A percentile compares a stretch with the other conserved stretches of the same genome.
Conservation (phyloP, 2,329 filamentous ascomycete genomes). For the Penicillium frequentans region DNA sequence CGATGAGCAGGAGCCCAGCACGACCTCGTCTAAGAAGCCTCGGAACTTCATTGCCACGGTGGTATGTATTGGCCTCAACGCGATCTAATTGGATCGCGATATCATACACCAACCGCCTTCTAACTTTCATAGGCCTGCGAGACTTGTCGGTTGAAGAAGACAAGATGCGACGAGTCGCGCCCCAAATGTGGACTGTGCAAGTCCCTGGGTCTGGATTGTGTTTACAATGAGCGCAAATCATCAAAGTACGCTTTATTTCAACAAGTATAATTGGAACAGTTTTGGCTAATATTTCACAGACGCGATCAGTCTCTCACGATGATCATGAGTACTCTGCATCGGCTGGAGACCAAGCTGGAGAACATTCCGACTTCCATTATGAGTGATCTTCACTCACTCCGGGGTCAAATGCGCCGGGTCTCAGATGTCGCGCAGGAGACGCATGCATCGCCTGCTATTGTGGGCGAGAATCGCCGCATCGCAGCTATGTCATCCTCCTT, state of each 20-base stretch:
- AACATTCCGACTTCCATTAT: slow-evolving; percentile 40
- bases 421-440: slow-evolving; percentile 16
- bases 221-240: slow-evolving; percentile 54
- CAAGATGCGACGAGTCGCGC: slow-evolving; percentile 56
- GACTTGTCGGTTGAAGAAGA: slow-evolving; percentile 55
- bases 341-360: slow-evolving; percentile 55
- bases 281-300: slow-evolving; percentile 25
- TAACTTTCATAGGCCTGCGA: slow-evolving; percentile 49
- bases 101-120: neutral
- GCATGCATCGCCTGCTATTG: slow-evolving; percentile 16
- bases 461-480: slow-evolving; percentile 6
- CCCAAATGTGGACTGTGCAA: slow-evolving; percentile 55
- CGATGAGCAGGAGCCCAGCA: slow-evolving; percentile 28
- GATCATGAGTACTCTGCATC: slow-evolving; percentile 56
- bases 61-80: slow-evolving; percentile 20
- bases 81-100: neutral
- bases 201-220: slow-evolving; percentile 50
- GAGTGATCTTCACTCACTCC: slow-evolving; percentile 33
- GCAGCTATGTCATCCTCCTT: slow-evolving; percentile 12
- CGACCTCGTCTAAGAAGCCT: slow-evolving; percentile 32
- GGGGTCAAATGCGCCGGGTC: slow-evolving; percentile 25
- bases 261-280: neutral
- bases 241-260: slow-evolving; percentile 45
- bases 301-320: slow-evolving; percentile 56
- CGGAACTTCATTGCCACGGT: slow-evolving; percentile 43